Conservation (phyloP, 108 stramenopile species). For the Skeletonema tropicum region DNA sequence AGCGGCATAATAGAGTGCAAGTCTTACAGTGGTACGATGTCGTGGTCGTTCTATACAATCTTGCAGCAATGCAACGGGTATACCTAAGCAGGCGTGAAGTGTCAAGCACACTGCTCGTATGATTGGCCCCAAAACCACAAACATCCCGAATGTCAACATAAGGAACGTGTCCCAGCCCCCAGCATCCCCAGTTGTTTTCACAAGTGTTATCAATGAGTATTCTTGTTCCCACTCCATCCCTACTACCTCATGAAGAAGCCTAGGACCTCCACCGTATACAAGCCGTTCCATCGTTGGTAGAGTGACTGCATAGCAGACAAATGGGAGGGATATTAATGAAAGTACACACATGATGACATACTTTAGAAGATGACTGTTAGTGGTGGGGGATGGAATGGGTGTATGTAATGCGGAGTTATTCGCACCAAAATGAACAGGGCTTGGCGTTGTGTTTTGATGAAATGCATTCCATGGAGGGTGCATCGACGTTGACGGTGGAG, state of each 20-base stretch:
- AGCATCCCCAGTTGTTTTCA: constrained; percentile 78
- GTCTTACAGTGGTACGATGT: constrained; percentile 31
- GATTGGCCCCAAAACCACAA: constrained; percentile 52
- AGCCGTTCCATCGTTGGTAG: constrained; percentile 78
- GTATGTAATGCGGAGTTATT: constrained; percentile 5
- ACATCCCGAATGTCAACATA: constrained; percentile 82
- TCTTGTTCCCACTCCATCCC: constrained; percentile 71
- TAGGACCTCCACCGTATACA: constrained; percentile 76
- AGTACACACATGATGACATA: constrained; percentile 28
- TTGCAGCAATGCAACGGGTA: constrained; percentile 36
- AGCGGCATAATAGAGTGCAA: constrained; percentile 17
- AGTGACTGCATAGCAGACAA: constrained; percentile 60
- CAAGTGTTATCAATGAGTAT: constrained; percentile 73
- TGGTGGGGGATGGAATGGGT: constrained; percentile 35
- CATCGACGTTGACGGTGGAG: neutral
- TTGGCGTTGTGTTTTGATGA: neutral
- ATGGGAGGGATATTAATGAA: constrained; percentile 27
- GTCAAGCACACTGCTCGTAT: constrained; percentile 44
- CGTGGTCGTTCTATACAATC: constrained; percentile 48
- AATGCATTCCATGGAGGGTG: neutral
- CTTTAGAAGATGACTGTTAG: constrained; percentile 42
- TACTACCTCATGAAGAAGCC: constrained; percentile 71
- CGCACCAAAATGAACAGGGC: neutral
- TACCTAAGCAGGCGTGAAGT: constrained; percentile 55
- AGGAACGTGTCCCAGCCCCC: constrained; percentile 82